phyloP scores from a whole-genome alignment of 192 early-diverging fungal species.

The Blastocladiella britannica region DNA sequence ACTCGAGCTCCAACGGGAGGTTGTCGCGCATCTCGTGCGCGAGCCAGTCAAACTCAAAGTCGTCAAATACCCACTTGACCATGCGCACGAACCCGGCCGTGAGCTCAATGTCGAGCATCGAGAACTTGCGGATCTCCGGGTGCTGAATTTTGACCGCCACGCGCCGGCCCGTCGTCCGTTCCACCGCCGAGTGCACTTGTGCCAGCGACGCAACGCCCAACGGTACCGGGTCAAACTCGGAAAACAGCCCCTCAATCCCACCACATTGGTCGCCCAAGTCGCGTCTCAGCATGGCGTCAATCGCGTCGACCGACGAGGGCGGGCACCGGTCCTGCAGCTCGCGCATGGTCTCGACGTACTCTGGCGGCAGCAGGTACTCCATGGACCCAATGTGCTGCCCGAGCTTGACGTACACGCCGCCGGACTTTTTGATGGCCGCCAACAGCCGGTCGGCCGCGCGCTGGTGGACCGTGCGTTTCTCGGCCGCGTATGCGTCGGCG shows the following conservation, averaged over 20 bases:
- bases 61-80: constrained; percentile 54
- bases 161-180: constrained; percentile 35
- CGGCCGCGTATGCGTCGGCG: constrained; percentile 10
- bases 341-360: constrained; percentile 74
- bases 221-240: constrained; percentile 55
- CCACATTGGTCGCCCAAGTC: constrained; percentile 51
- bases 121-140: constrained; percentile 51
- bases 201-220: constrained; percentile 87
- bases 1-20: constrained; percentile 74
- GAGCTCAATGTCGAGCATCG: constrained; percentile 58
- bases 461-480: constrained; percentile 36
- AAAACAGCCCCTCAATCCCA: constrained; percentile 46
- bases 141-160: constrained; percentile 94
- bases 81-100: constrained; percentile 36
- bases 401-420: constrained; percentile 77
- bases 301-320: constrained; percentile 44
- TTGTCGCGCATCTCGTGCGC: constrained; percentile 63
- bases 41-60: constrained; percentile 84
- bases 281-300: constrained; percentile 38
- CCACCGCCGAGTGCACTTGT: constrained; percentile 67
- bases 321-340: constrained; percentile 64
- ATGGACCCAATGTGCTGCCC: constrained; percentile 67
- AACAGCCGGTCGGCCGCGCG: constrained; percentile 45
- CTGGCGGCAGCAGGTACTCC: constrained; percentile 64
- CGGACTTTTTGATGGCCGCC: constrained; percentile 35